These are phyloP conservation scores for Adansonia gregorii DNA, from an alignment of 441 rosid genomes.

Conservation along the genomic window DNA sequence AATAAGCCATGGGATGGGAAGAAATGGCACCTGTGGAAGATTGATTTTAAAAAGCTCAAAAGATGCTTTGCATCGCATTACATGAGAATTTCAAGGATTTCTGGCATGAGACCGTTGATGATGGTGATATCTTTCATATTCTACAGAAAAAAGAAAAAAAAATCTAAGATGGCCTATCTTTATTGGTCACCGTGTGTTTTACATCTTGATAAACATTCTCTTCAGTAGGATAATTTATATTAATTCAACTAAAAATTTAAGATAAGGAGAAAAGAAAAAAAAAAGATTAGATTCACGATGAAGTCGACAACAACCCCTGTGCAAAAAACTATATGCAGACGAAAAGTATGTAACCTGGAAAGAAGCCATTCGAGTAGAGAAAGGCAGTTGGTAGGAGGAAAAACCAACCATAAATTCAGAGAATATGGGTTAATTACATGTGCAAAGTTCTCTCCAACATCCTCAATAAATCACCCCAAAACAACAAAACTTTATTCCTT, in stretches of 20 bases:
- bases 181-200: background rate
- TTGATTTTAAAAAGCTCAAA: slow-evolving; percentile 26
- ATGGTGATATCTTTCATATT: slow-evolving; percentile 30
- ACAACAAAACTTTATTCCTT: background rate
- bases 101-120: too few relatives aligned
- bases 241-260: background rate
- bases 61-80: slow-evolving; percentile 23
- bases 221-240: background rate
- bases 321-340: too few relatives aligned
- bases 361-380: too few relatives aligned
- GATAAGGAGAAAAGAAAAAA: background rate
- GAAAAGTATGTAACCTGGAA: too few relatives aligned
- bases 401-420: too few relatives aligned
- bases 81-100: background rate
- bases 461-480: background rate
- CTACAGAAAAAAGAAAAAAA: background rate
- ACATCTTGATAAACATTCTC: background rate
- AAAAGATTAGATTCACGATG: background rate
- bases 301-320: background rate
- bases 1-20: slow-evolving; percentile 46
- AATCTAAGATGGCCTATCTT: background rate
- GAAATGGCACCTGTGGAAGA: slow-evolving; percentile 33
- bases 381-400: too few relatives aligned
- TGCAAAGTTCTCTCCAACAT: too few relatives aligned
- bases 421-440: too few relatives aligned